Evolutionary conservation across 306 rosid species (phyloP), one percentile per base, ranked within the genome.

Genomic region (Gleditsia sinensis): DNA sequence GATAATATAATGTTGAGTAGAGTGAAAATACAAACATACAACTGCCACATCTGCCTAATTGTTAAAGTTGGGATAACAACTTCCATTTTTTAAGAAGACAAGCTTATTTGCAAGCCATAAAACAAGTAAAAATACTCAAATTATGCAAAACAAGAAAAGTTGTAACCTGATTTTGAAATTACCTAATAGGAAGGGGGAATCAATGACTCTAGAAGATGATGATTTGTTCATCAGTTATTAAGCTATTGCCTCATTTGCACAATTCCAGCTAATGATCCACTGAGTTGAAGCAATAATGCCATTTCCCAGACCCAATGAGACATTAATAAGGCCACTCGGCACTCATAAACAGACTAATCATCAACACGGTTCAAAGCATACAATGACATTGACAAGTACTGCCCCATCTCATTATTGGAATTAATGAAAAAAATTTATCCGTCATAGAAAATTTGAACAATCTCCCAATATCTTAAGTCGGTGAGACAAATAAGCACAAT

Each of bases 231-330:
- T 12, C 25, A 54, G n/a, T 8, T 7, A 25, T 25, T 2, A 25
- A 24, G 62, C 39, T 40, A 40, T 39, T 21, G n/a, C 63, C 53
- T 30, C 64, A 40, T 24, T 53, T 54, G 19, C 34, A 25, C 19
- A 27, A 39, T 7, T 16, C 19, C n/a, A 40, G n/a, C 7, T 25
- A 45, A 16, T 4, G 83, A 74, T 70, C 78, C 69, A 69, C 36
- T 69, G 36, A 33, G 43, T 61, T 46, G 51, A 46, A 75, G 36
- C 17, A 37, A 27, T 49, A 36, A 48, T 46, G 71, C 3, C 60
- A 68, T 28, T 10, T 13, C 27, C 36, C 24, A 9, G 34, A 61
- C 24, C 55, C 21, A 55, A 16, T 14, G 17, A 34, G 27, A 34
- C 13, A 36, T 34, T 37, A 19, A 36, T 10, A 10, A 56, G 66